phyloP scores from a whole-genome alignment of 148 eudicot genomes.

The Chenopodium album region DNA sequence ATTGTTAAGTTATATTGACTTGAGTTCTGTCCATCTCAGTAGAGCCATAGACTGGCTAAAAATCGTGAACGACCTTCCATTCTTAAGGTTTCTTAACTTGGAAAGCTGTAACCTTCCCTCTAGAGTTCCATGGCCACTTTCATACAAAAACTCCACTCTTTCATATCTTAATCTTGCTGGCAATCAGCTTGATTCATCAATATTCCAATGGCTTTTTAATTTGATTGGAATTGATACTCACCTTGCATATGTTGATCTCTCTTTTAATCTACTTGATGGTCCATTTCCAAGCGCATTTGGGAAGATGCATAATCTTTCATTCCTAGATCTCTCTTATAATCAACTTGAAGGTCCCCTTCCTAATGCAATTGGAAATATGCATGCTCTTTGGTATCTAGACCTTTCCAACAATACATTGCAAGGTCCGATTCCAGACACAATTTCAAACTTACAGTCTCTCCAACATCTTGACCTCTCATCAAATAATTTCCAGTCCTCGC shows the following conservation, averaged over 20 bases:
- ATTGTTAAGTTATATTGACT: background rate
- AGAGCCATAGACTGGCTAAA: background rate
- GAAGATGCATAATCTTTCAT: too few species aligned
- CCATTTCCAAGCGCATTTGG: background rate
- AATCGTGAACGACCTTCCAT: background rate
- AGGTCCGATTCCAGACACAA: too few species aligned
- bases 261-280: background rate
- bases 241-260: background rate
- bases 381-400: background rate
- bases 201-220: slow-evolving; percentile 4
- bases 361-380: background rate
- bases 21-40: background rate
- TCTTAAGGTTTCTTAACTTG: slow-evolving; percentile 8
- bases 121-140: background rate
- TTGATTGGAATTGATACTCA: background rate
- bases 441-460: too few species aligned
- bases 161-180: background rate
- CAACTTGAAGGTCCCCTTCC: background rate
- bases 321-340: background rate
- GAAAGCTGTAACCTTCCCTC: background rate
- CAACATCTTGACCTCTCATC: background rate
- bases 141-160: background rate
- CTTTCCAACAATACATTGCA: background rate
- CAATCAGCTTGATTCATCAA: background rate
- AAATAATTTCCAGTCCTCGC: background rate